Conservation (phyloP, 768 basidiomycete genomes). For the Lentinula raphanica region DNA sequence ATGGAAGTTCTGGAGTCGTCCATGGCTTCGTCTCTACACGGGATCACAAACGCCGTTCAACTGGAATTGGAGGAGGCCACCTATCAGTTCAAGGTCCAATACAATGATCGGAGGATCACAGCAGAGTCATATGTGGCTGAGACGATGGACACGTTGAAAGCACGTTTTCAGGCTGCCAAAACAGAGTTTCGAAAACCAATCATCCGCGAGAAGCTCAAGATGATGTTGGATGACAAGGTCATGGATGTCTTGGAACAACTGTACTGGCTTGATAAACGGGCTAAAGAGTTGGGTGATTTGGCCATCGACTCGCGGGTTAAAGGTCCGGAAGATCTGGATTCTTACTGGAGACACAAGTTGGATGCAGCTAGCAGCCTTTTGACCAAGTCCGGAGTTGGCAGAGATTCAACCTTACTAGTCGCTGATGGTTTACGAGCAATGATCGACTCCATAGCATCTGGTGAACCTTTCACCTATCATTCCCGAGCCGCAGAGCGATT, state of each 20-base stretch:
- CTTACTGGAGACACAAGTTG: slow-evolving; percentile 95
- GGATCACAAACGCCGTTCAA: slow-evolving; percentile 95
- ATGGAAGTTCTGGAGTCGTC: slow-evolving; percentile 98
- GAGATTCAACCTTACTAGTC: slow-evolving; percentile 90
- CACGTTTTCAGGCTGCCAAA: slow-evolving; percentile 81
- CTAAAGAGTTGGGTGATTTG: slow-evolving; percentile 66
- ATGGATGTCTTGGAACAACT: slow-evolving; percentile 97
- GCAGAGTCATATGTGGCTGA: slow-evolving; percentile 98
- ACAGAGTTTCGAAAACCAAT: slow-evolving; percentile 83
- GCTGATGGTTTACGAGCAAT: slow-evolving; percentile 88
- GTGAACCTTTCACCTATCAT: slow-evolving; percentile 91
- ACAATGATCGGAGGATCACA: slow-evolving; percentile 91
- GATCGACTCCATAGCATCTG: slow-evolving; percentile 83
- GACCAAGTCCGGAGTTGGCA: slow-evolving; percentile 93
- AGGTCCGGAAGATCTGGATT: slow-evolving; percentile 65
- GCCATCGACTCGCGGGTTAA: slow-evolving; percentile 66
- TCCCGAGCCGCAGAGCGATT: slow-evolving; percentile 86
- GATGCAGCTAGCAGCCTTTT: slow-evolving; percentile 89
- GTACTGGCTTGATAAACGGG: slow-evolving; percentile 92
- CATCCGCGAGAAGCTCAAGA: slow-evolving; percentile 83
- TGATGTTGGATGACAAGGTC: slow-evolving; percentile 91
- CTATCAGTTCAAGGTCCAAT: slow-evolving; percentile 99
- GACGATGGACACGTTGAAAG: slow-evolving; percentile 90
- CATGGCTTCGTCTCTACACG: slow-evolving; percentile 93
- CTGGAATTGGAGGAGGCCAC: slow-evolving; percentile 94